These are phyloP conservation scores for Russula sp. DNA, from an alignment of 768 basidiomycete species.

Conservation along the genomic window DNA sequence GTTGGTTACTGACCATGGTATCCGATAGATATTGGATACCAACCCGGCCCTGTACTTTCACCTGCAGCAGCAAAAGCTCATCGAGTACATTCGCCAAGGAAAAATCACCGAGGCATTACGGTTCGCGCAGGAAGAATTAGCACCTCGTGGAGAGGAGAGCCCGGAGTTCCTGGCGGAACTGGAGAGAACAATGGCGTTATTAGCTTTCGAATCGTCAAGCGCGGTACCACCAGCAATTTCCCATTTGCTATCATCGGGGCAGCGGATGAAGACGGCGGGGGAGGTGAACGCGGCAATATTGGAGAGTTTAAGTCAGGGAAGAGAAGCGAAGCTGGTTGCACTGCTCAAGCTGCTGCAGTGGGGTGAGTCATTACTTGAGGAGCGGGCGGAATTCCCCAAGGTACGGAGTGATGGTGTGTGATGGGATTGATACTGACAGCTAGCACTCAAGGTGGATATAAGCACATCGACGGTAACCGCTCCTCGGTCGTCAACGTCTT, in stretches of 20 bases:
- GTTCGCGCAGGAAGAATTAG: constrained; percentile 92
- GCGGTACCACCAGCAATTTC: constrained; percentile 60
- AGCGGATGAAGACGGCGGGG: constrained; percentile 90
- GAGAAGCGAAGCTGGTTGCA: constrained; percentile 83
- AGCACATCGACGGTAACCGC: background rate
- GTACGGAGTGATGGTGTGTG: constrained; percentile 33
- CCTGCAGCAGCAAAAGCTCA: constrained; percentile 91
- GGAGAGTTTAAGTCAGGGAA: constrained; percentile 85
- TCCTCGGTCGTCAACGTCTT: background rate
- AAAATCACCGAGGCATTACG: constrained; percentile 71
- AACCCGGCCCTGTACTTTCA: constrained; percentile 93
- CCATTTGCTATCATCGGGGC: constrained; percentile 76
- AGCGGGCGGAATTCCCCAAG: constrained; percentile 76
- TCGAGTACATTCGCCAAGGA: constrained; percentile 87
- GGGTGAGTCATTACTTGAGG: constrained; percentile 77
- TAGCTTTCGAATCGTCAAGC: constrained; percentile 70
- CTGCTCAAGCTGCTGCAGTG: constrained; percentile 80
- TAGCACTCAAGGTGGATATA: constrained; percentile 13
- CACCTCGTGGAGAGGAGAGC: constrained; percentile 91
- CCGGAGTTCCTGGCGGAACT: constrained; percentile 89
- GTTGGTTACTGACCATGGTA: constrained; percentile 22
- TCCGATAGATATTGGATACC: constrained; percentile 84
- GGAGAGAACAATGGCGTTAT: constrained; percentile 90
- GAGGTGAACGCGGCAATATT: constrained; percentile 96
- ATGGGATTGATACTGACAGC: background rate